These are phyloP conservation scores for Martensiomyces pterosporus DNA, from an alignment of 192 early-diverging fungal species.

Conservation along the genomic window DNA sequence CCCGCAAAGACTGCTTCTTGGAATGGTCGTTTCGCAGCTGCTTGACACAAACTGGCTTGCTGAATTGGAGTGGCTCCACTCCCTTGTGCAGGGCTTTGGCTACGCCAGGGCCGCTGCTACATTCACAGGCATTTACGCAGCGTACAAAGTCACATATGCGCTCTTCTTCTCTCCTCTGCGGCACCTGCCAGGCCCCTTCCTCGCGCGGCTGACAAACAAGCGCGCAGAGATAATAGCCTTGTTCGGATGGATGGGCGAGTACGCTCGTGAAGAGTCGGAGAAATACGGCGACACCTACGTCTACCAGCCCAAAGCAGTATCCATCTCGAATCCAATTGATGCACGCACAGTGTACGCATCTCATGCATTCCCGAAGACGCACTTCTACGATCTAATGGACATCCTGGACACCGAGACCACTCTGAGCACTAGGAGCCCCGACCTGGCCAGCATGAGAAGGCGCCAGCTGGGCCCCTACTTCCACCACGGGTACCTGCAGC, in stretches of 20 bases:
- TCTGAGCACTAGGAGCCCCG: background rate
- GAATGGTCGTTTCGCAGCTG: too few relatives aligned
- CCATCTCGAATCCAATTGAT: conserved; percentile 18
- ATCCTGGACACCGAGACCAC: background rate
- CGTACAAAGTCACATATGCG: background rate
- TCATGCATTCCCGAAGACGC: conserved; percentile 7
- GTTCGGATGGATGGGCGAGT: background rate
- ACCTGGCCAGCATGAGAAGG: conserved; percentile 7
- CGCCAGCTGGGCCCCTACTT: conserved; percentile 33
- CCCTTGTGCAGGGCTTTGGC: too few relatives aligned
- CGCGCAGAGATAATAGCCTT: background rate
- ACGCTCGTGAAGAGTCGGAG: background rate
- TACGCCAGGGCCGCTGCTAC: too few relatives aligned
- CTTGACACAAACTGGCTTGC: too few relatives aligned
- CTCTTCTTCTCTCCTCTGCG: background rate
- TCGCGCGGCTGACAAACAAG: background rate
- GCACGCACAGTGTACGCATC: conserved; percentile 21
- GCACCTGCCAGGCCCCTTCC: background rate
- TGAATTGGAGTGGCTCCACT: too few relatives aligned
- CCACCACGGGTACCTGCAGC: conserved; percentile 7
- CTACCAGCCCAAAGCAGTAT: conserved; percentile 18
- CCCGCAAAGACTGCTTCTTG: too few relatives aligned
- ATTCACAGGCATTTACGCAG: too few relatives aligned
- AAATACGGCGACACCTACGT: conserved; percentile 18
- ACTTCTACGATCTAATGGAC: conserved; percentile 9